phyloP scores from a whole-genome alignment of 441 rosid genomes.

The Jatropha podagrica region DNA sequence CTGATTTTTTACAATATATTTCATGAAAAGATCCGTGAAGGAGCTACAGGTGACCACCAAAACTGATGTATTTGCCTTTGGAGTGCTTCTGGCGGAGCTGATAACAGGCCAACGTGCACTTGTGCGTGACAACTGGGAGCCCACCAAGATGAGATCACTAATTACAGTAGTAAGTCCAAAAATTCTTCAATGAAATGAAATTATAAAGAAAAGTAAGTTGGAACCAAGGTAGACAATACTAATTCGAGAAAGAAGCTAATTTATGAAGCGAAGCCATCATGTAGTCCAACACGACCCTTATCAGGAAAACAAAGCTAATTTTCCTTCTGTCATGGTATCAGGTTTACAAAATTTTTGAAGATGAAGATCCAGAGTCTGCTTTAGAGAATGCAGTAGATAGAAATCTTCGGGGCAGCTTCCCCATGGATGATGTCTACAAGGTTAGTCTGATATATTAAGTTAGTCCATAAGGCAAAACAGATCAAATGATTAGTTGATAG shows the following conservation, averaged over 20 bases:
- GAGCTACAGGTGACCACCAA: constrained; percentile 68
- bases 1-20: background rate
- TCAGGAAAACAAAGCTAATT: background rate
- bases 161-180: constrained; percentile 45
- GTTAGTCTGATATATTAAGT: constrained; percentile 24
- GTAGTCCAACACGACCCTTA: background rate
- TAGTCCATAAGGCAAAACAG: no score
- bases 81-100: constrained; percentile 67
- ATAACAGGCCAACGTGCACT: constrained; percentile 65
- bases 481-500: no score
- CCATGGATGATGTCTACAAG: constrained; percentile 49
- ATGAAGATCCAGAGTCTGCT: constrained; percentile 43
- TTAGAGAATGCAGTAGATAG: constrained; percentile 44
- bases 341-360: constrained; percentile 44
- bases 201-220: background rate
- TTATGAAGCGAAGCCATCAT: no score
- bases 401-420: constrained; percentile 48
- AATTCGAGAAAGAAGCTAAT: background rate
- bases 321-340: constrained; percentile 7
- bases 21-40: constrained; percentile 47
- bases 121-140: constrained; percentile 47
- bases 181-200: background rate
- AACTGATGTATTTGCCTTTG: constrained; percentile 64
- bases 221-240: background rate
- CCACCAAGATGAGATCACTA: constrained; percentile 51